phyloP scores from a whole-genome alignment of 768 basidiomycete genomes.

The Lenzites betulinus region DNA sequence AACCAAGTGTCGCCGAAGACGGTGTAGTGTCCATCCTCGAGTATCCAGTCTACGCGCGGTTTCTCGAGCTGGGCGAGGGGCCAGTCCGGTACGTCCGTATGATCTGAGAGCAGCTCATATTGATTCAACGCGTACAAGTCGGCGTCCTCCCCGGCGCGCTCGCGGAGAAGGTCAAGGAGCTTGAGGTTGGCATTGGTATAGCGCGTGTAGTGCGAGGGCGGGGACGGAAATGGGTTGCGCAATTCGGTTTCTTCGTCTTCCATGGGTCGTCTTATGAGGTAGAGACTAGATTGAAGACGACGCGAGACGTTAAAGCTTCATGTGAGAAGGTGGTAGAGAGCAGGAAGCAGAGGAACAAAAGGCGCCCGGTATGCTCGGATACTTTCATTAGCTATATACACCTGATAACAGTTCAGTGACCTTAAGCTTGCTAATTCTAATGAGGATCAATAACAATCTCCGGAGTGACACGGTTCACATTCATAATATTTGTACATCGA shows the following conservation, averaged over 20 bases:
- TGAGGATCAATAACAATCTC: too few species aligned
- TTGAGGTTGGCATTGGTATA: constrained; percentile 76
- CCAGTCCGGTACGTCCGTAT: constrained; percentile 77
- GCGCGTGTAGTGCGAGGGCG: constrained; percentile 79
- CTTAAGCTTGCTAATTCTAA: too few species aligned
- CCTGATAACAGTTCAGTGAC: too few species aligned
- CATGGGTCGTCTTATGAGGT: constrained; percentile 47
- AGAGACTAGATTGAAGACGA: too few species aligned
- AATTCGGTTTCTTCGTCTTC: constrained; percentile 75
- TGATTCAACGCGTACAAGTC: constrained; percentile 51
- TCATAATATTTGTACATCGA: too few species aligned
- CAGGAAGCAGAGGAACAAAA: too few species aligned
- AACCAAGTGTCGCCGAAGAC: constrained; percentile 91
- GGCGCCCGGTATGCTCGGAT: too few species aligned
- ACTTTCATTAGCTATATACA: too few species aligned
- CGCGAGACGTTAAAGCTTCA: too few species aligned
- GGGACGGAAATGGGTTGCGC: constrained; percentile 87
- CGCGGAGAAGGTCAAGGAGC: constrained; percentile 61
- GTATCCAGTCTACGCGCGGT: constrained; percentile 88
- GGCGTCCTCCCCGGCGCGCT: constrained; percentile 42
- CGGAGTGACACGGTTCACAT: too few species aligned
- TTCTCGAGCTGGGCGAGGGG: constrained; percentile 75
- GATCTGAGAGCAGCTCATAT: constrained; percentile 65
- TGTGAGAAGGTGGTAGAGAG: too few species aligned
- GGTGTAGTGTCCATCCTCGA: constrained; percentile 79